Percentiles rank a stretch among this genome's conserved stretches.
Evolutionary conservation across 352 stramenopile genomes (phyloP).

Genomic region (Globisporangium spinosum): DNA sequence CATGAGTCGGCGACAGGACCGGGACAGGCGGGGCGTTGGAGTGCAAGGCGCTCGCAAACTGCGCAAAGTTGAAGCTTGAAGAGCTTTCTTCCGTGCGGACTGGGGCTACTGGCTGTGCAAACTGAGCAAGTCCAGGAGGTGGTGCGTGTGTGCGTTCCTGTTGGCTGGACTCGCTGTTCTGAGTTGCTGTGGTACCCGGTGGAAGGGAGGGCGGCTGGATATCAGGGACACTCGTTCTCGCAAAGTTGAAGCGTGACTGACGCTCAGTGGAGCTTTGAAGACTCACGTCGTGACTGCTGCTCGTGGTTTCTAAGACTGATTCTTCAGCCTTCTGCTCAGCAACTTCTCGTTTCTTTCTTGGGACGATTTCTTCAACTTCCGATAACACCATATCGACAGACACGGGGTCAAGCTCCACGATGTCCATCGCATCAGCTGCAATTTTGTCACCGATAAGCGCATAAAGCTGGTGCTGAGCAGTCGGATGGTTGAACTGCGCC

Average conservation of each 20-base stretch:
- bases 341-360: conserved; percentile 24
- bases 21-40: conserved; percentile 14
- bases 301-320: conserved; percentile 9
- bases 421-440: conserved; percentile 31
- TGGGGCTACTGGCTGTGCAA: conserved; percentile 12
- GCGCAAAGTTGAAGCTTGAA: conserved; percentile 39
- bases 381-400: conserved; percentile 57
- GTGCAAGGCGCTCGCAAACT: conserved; percentile 44
- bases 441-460: conserved; percentile 37
- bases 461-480: conserved; percentile 34
- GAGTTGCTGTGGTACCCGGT: not conserved
- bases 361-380: conserved; percentile 54
- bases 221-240: conserved; percentile 19
- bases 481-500: conserved; percentile 43
- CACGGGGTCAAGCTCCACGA: conserved; percentile 42
- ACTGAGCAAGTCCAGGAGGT: conserved; percentile 26
- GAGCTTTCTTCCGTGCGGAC: conserved; percentile 11
- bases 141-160: conserved; percentile 11
- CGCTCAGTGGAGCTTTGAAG: conserved; percentile 5
- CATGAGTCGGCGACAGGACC: conserved; percentile 7
- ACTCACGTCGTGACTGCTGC: conserved; percentile 13
- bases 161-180: not conserved
- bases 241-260: conserved; percentile 63
- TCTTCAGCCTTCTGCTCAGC: conserved; percentile 12
- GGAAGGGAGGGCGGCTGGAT: conserved; percentile 12